phyloP scores from a whole-genome alignment of 495 filamentous ascomycete species.

The Delitschia confertaspora region DNA sequence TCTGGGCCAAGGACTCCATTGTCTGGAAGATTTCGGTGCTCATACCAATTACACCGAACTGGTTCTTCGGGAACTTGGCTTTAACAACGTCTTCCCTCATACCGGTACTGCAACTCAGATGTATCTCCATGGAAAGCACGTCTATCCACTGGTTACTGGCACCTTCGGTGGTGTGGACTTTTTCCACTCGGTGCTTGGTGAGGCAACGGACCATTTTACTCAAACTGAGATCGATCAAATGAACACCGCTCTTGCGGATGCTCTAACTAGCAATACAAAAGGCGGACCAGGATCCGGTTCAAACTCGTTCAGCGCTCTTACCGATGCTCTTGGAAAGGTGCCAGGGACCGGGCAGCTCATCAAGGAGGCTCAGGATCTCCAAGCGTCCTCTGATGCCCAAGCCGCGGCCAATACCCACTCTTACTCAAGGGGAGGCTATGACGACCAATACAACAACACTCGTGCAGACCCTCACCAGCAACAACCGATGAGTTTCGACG shows the following conservation, averaged over 20 bases:
- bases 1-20: conserved; percentile 86
- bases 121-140: conserved; percentile 59
- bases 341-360: conserved; percentile 71
- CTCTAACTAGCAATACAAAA: conserved; percentile 44
- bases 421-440: conserved; percentile 19
- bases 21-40: conserved; percentile 89
- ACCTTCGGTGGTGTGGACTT: conserved; percentile 96
- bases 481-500: conserved; percentile 34
- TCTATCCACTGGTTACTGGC: conserved; percentile 83
- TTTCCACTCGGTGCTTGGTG: conserved; percentile 90
- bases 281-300: conserved; percentile 31
- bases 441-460: conserved; percentile 26
- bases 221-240: conserved; percentile 91
- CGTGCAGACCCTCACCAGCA: conserved; percentile 18
- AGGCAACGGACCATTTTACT: conserved; percentile 91
- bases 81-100: conserved; percentile 75
- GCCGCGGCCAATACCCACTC: conserved; percentile 36
- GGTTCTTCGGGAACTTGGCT: conserved; percentile 74
- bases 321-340: conserved; percentile 63
- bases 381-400: conserved; percentile 64
- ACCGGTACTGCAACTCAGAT: conserved; percentile 67
- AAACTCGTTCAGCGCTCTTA: conserved; percentile 49
- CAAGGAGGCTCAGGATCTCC: conserved; percentile 67
- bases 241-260: conserved; percentile 60
- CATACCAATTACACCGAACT: conserved; percentile 94